Percentiles rank a stretch among this genome's conserved stretches.
These are phyloP conservation scores for Cladosporium sp. DNA, from an alignment of 2,329 filamentous ascomycete species.

Conservation along the genomic window DNA sequence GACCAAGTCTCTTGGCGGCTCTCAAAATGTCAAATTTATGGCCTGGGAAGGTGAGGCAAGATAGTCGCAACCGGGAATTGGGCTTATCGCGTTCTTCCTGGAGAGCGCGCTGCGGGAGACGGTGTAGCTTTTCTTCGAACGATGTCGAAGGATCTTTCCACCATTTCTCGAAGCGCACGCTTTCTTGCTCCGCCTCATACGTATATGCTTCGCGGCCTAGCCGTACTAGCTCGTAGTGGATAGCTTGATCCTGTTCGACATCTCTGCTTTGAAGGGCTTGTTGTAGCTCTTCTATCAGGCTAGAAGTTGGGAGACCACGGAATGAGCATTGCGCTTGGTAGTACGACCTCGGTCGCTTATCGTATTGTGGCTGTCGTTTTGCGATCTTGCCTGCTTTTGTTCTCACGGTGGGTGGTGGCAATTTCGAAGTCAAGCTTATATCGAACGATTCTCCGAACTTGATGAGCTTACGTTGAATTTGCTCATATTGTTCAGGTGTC, in stretches of 20 bases:
- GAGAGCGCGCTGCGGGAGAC: neutral
- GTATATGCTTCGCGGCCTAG: neutral
- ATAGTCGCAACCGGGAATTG: neutral
- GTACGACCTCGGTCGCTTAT: conserved; percentile 10
- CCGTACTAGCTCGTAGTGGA: neutral
- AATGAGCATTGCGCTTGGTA: conserved; percentile 25
- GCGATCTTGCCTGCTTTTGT: conserved; percentile 3
- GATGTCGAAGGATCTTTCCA: neutral
- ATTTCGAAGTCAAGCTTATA: neutral
- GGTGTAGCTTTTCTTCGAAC: neutral
- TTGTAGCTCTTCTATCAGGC: conserved; percentile 15
- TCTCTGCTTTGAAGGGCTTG: neutral
- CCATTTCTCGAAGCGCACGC: neutral
- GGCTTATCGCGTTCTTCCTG: neutral
- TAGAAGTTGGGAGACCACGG: conserved; percentile 14
- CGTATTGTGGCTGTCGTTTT: neutral
- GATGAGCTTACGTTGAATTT: neutral
- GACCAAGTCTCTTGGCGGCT: neutral
- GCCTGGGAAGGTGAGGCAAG: neutral
- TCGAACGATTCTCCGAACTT: neutral
- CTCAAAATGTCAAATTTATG: neutral
- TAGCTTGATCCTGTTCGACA: neutral
- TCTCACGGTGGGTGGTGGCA: neutral
- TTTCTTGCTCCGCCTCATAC: neutral
- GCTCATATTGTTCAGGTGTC: neutral